Evolutionary conservation across 1,139 yeast genomes (phyloP).

Genomic region (Scheffersomyces lignicola): DNA sequence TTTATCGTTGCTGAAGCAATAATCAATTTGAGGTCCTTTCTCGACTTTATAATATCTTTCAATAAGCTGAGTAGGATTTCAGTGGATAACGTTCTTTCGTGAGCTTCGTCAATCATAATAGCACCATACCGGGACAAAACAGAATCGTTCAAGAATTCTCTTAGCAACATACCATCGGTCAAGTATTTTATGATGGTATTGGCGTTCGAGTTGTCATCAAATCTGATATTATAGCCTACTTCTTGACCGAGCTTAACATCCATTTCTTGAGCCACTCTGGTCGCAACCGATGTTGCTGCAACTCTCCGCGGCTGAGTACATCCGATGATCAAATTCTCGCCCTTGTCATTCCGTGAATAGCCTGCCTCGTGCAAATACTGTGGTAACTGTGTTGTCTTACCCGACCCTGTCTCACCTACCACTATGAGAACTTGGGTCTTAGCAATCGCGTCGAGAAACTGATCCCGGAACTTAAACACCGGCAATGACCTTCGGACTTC

Average conservation of each 20-base stretch:
- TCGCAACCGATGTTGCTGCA: slow-evolving; percentile 93
- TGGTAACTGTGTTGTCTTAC: slow-evolving; percentile 94
- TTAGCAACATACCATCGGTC: slow-evolving; percentile 91
- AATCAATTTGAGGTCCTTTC: slow-evolving; percentile 71
- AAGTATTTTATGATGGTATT: slow-evolving; percentile 76
- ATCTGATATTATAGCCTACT: slow-evolving; percentile 87
- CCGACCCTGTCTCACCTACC: slow-evolving; percentile 98
- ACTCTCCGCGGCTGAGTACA: slow-evolving; percentile 97
- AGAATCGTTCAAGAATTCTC: slow-evolving; percentile 84
- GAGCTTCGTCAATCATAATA: slow-evolving; percentile 95
- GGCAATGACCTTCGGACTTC: slow-evolving; percentile 70
- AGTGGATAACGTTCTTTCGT: slow-evolving; percentile 90
- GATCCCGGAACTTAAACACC: slow-evolving; percentile 63
- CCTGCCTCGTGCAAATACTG: slow-evolving; percentile 87
- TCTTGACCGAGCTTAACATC: slow-evolving; percentile 68
- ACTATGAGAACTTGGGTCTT: slow-evolving; percentile 77
- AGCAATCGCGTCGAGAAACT: slow-evolving; percentile 61
- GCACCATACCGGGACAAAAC: slow-evolving; percentile 68
- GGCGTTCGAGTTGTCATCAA: slow-evolving; percentile 70
- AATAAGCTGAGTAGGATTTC: slow-evolving; percentile 84
- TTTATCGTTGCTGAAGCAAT: slow-evolving; percentile 95
- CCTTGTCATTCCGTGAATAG: slow-evolving; percentile 47
- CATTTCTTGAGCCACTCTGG: slow-evolving; percentile 87
- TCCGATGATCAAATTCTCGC: slow-evolving; percentile 53
- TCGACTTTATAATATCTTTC: slow-evolving; percentile 62